phyloP scores from a whole-genome alignment of 495 filamentous ascomycete genomes.

The Lepidopterella palustris region DNA sequence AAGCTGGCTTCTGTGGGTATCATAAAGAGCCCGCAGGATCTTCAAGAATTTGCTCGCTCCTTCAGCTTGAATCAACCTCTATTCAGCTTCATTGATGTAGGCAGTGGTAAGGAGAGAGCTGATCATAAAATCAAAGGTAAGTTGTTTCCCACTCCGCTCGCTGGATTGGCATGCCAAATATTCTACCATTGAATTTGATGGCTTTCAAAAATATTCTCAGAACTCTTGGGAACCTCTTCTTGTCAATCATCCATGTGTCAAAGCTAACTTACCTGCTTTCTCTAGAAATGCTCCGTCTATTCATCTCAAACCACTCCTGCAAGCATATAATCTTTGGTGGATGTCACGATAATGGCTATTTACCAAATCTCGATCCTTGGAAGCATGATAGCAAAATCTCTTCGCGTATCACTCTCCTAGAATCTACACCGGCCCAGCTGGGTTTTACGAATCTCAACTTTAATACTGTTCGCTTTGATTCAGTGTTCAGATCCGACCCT shows the following conservation, averaged over 20 bases:
- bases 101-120: slow-evolving; percentile 37
- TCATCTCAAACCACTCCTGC: slow-evolving; percentile 36
- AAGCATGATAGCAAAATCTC: slow-evolving; percentile 26
- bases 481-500: slow-evolving; percentile 17
- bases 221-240: not conserved
- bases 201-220: no score
- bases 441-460: slow-evolving; percentile 34
- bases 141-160: no score
- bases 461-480: slow-evolving; percentile 21
- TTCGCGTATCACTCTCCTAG: slow-evolving; percentile 33
- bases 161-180: no score
- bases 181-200: no score
- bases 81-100: slow-evolving; percentile 39
- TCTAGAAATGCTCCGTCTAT: slow-evolving; percentile 37
- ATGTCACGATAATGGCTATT: slow-evolving; percentile 38
- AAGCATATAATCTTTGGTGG: slow-evolving; percentile 41
- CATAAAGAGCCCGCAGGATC: slow-evolving; percentile 27
- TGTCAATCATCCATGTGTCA: not conserved
- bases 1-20: slow-evolving; percentile 30
- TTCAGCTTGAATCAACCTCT: slow-evolving; percentile 37
- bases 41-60: slow-evolving; percentile 31
- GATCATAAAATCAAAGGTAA: slow-evolving; percentile 39
- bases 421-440: slow-evolving; percentile 26
- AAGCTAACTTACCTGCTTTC: not conserved
- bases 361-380: slow-evolving; percentile 35